Evolutionary conservation across 169 alveolate species (phyloP).

Genomic region (Cryptosporidium meleagridis): DNA sequence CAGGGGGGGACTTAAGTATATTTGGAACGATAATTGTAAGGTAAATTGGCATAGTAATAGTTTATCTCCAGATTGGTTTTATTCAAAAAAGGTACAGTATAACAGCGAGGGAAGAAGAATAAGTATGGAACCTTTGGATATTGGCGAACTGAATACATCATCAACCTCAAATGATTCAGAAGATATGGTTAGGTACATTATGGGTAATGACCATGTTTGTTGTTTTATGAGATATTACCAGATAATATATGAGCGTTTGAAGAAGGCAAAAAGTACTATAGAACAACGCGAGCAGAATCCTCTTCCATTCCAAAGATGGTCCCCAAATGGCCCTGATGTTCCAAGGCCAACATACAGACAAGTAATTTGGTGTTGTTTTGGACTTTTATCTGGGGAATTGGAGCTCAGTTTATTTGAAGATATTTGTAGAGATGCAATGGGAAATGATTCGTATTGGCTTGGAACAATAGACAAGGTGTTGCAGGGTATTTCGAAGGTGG

Average conservation of each 20-base stretch:
- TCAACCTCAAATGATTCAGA: not conserved
- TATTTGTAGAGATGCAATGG: constrained; percentile 81
- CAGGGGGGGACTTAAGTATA: constrained; percentile 59
- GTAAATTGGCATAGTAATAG: constrained; percentile 63
- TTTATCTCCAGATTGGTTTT: constrained; percentile 73
- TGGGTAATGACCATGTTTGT: constrained; percentile 75
- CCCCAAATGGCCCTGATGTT: constrained; percentile 74
- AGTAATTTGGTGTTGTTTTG: constrained; percentile 73
- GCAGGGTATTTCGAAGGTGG: constrained; percentile 67
- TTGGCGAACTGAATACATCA: not conserved
- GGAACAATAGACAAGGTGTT: constrained; percentile 83
- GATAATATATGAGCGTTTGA: constrained; percentile 81
- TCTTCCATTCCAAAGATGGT: constrained; percentile 74
- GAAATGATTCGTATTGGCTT: constrained; percentile 82
- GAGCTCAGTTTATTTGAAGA: constrained; percentile 80
- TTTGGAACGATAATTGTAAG: constrained; percentile 72
- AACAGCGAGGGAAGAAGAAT: constrained; percentile 13
- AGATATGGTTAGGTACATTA: constrained; percentile 57
- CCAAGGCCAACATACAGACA: constrained; percentile 73
- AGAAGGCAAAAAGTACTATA: constrained; percentile 77
- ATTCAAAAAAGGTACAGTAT: constrained; percentile 8
- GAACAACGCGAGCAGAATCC: constrained; percentile 65
- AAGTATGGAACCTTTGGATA: constrained; percentile 1
- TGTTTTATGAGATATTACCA: constrained; percentile 78
- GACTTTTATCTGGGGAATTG: constrained; percentile 62